phyloP scores from a whole-genome alignment of 2,329 filamentous ascomycete species.

The Apiospora aurea region DNA sequence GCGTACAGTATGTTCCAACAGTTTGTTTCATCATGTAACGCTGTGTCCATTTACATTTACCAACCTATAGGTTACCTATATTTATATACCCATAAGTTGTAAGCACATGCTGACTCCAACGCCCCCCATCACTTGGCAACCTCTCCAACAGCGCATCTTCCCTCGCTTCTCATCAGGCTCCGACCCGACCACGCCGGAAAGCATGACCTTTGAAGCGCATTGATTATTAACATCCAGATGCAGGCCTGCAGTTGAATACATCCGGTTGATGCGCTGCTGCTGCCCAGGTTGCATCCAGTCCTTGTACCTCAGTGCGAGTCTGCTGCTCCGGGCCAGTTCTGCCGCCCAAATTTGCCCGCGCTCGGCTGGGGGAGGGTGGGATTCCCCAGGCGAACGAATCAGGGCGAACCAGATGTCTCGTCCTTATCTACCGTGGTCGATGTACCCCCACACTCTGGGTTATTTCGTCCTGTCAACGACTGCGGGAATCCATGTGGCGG shows the following conservation, averaged over 20 bases:
- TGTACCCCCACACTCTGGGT: slow-evolving; percentile 9
- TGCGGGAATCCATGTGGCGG: slow-evolving; percentile 24
- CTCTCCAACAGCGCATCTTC: neutral
- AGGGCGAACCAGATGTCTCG: slow-evolving; percentile 23
- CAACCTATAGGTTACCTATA: too few species aligned
- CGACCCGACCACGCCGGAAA: neutral
- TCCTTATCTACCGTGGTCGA: slow-evolving; percentile 24
- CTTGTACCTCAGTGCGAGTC: neutral
- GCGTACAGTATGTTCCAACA: neutral
- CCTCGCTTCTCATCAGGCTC: neutral
- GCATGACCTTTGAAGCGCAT: neutral
- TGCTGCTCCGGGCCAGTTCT: slow-evolving; percentile 4
- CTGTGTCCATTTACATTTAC: neutral
- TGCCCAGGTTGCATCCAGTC: neutral
- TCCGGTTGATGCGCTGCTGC: slow-evolving; percentile 17
- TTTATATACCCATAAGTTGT: neutral
- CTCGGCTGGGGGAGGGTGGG: slow-evolving; percentile 15
- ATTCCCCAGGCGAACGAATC: slow-evolving; percentile 10
- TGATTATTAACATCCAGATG: slow-evolving; percentile 4
- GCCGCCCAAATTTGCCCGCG: slow-evolving; percentile 20
- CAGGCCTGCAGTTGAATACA: neutral
- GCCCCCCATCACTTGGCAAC: neutral
- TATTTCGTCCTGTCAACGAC: slow-evolving; percentile 19
- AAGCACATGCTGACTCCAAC: neutral
- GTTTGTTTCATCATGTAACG: neutral